Evolutionary conservation across 257 asterid genomes (phyloP).

Genomic region (Ocimum tenuiflorum): DNA sequence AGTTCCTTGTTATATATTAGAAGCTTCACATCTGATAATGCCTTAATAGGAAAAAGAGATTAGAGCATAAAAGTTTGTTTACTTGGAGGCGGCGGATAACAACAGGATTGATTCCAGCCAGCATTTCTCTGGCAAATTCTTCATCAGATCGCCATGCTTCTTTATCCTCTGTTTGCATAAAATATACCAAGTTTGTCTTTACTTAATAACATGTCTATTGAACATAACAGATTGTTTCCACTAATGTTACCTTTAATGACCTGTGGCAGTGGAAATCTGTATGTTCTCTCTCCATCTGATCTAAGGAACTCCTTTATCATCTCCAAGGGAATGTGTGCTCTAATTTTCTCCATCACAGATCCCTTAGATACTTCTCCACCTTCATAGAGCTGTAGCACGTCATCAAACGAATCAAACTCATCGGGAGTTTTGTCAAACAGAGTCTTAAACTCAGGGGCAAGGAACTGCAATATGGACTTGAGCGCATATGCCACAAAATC

Average conservation of each 20-base stretch:
- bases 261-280: conserved; percentile 59
- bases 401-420: conserved; percentile 71
- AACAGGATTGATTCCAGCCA: conserved; percentile 73
- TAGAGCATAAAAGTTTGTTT: conserved; percentile 11
- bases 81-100: conserved; percentile 59
- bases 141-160: conserved; percentile 76
- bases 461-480: conserved; percentile 54
- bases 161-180: conserved; percentile 39
- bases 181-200: not conserved
- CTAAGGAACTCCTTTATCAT: conserved; percentile 56
- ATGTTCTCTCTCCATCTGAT: conserved; percentile 48
- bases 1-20: too few species aligned
- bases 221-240: not conserved
- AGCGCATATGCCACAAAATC: conserved; percentile 64
- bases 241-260: conserved; percentile 49
- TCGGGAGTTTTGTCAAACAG: conserved; percentile 47
- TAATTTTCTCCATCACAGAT: conserved; percentile 33
- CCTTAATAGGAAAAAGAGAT: not conserved
- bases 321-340: conserved; percentile 43
- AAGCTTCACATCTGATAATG: conserved; percentile 2
- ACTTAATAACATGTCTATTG: not conserved
- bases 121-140: conserved; percentile 73
- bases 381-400: conserved; percentile 52
- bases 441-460: conserved; percentile 55
- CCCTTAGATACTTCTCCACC: conserved; percentile 40